A percentile compares a stretch with the other conserved stretches of the same genome.
phyloP scores from a whole-genome alignment of 345 rosid species.

The Eucalyptus cloeziana region DNA sequence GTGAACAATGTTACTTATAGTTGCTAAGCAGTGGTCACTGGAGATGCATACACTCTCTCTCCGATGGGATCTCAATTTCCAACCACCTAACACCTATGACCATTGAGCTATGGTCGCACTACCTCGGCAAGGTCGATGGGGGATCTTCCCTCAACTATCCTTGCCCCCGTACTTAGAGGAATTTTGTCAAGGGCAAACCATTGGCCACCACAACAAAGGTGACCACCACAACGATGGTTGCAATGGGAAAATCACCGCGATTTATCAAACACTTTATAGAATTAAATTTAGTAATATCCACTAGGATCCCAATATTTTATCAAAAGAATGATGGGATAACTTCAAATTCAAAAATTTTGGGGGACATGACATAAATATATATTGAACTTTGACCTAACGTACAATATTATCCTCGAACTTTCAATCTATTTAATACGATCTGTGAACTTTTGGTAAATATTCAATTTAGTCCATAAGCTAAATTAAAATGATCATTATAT shows the following conservation, averaged over 20 bases:
- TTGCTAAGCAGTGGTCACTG: accelerated
- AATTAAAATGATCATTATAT: background rate
- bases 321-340: background rate
- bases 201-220: background rate
- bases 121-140: background rate
- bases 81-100: background rate
- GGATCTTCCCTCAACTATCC: background rate
- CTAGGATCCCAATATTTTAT: background rate
- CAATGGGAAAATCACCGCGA: accelerated
- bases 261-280: background rate
- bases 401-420: accelerated
- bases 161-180: background rate
- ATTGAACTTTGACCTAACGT: accelerated
- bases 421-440: background rate
- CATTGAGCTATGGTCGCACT: background rate
- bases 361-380: background rate
- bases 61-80: background rate
- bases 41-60: background rate
- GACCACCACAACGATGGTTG: background rate
- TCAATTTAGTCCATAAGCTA: background rate
- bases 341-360: background rate
- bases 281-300: background rate
- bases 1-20: accelerated
- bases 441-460: accelerated
- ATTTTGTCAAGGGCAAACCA: background rate